Conservation (phyloP, 139 green algal genomes). For the Limnomonas spitsbergensis region DNA sequence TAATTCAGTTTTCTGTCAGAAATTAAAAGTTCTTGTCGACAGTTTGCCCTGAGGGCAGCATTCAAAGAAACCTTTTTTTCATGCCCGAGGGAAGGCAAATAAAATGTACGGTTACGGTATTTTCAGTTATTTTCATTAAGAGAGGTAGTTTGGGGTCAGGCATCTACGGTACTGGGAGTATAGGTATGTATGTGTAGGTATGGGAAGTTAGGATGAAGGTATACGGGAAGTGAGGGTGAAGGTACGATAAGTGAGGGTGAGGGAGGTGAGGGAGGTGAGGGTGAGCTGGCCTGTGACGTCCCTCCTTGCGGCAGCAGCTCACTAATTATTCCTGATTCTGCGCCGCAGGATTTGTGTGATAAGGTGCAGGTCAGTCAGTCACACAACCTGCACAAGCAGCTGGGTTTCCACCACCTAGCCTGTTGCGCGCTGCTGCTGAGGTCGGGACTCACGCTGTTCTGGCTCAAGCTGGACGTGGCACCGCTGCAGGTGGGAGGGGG, state of each 20-base stretch:
- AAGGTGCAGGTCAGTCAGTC: slow-evolving; percentile 51
- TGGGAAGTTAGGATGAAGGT: no score
- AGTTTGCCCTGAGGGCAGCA: no score
- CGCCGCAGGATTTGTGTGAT: slow-evolving; percentile 63
- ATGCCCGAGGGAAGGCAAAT: no score
- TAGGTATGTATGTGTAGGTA: no score
- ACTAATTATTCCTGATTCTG: neutral
- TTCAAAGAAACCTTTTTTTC: no score
- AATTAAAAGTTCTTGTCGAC: no score
- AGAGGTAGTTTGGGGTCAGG: no score
- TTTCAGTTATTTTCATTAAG: no score
- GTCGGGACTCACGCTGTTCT: slow-evolving; percentile 51
- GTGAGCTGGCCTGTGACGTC: neutral
- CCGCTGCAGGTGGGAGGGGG: neutral
- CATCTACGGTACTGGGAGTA: neutral
- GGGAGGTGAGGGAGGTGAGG: neutral
- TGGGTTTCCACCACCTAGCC: slow-evolving; percentile 71
- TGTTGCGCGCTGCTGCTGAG: slow-evolving; percentile 65
- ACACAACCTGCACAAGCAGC: slow-evolving; percentile 61
- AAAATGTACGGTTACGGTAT: no score
- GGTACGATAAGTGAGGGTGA: no score
- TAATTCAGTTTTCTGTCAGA: no score
- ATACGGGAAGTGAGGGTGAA: no score
- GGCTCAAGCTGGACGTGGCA: slow-evolving; percentile 28
- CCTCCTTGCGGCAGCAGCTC: neutral